Evolutionary conservation across 345 rosid genomes (phyloP).

Genomic region (Melastoma malabathricum): DNA sequence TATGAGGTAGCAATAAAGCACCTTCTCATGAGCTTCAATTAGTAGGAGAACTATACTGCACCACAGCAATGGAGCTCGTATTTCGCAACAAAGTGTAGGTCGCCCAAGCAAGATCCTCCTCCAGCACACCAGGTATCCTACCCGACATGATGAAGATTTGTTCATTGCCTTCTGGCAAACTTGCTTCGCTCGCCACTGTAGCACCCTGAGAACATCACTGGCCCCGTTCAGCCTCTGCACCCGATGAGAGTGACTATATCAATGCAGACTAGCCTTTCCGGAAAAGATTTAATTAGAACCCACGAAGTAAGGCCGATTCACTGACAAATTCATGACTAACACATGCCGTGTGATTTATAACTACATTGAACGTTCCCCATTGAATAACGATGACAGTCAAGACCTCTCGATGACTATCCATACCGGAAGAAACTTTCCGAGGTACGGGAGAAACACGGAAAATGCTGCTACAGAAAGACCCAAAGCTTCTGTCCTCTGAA

Average conservation of each 20-base stretch:
- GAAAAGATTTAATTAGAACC: too few species aligned
- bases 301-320: too few species aligned
- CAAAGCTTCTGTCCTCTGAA: conserved; percentile 58
- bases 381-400: neutral
- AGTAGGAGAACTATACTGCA: conserved; percentile 10
- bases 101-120: conserved; percentile 86
- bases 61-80: conserved; percentile 64
- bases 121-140: conserved; percentile 23
- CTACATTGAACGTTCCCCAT: too few species aligned
- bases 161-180: conserved; percentile 46
- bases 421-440: conserved; percentile 75
- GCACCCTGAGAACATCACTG: conserved; percentile 37
- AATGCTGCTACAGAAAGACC: conserved; percentile 64
- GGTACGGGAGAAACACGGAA: conserved; percentile 49
- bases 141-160: conserved; percentile 61
- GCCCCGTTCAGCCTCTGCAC: too few species aligned
- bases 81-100: conserved; percentile 68
- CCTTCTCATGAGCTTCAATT: neutral
- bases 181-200: conserved; percentile 22
- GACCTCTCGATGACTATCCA: neutral
- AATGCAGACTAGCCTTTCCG: too few species aligned
- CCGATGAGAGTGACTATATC: too few species aligned
- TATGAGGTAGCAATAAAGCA: conserved; percentile 1
- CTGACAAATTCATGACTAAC: too few species aligned
- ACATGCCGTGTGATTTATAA: too few species aligned